Percentiles rank a stretch among this genome's conserved stretches.
Conservation (phyloP, 441 rosid species). For the Manihot esculenta region DNA sequence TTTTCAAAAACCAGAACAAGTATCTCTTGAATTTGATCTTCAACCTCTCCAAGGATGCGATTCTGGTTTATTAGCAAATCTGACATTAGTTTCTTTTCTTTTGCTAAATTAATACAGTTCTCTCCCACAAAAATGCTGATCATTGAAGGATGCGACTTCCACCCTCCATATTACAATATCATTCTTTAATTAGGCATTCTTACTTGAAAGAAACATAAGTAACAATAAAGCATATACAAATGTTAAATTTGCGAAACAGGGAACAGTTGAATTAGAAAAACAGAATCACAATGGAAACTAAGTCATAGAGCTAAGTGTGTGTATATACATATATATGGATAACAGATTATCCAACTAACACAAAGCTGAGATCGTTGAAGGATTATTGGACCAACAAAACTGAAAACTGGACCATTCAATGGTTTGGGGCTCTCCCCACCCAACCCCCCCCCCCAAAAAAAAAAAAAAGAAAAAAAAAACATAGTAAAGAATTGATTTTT, state of each 20-base stretch:
- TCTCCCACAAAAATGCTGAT: neutral
- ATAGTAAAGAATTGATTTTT: too few species aligned
- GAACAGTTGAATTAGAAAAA: neutral
- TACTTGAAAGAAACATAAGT: neutral
- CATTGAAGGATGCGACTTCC: neutral
- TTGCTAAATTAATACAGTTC: constrained; percentile 3
- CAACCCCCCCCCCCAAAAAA: too few species aligned
- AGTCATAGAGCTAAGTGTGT: neutral
- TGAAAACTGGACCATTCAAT: too few species aligned
- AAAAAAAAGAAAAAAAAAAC: too few species aligned
- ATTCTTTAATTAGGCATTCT: neutral
- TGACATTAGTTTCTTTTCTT: constrained; percentile 2
- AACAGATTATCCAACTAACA: neutral
- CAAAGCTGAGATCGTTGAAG: neutral
- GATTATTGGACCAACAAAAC: too few species aligned
- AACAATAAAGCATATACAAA: neutral
- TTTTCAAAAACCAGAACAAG: constrained; percentile 72
- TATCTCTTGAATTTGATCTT: constrained; percentile 76
- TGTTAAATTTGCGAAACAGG: neutral
- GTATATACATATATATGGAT: too few species aligned
- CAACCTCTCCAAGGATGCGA: constrained; percentile 84
- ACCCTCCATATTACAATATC: neutral
- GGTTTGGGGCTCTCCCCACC: too few species aligned
- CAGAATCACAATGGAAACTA: neutral
- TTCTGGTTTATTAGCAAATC: constrained; percentile 49